These are phyloP conservation scores for Mortierella sp. DNA, from an alignment of 371 early-diverging fungal genomes.

Conservation along the genomic window DNA sequence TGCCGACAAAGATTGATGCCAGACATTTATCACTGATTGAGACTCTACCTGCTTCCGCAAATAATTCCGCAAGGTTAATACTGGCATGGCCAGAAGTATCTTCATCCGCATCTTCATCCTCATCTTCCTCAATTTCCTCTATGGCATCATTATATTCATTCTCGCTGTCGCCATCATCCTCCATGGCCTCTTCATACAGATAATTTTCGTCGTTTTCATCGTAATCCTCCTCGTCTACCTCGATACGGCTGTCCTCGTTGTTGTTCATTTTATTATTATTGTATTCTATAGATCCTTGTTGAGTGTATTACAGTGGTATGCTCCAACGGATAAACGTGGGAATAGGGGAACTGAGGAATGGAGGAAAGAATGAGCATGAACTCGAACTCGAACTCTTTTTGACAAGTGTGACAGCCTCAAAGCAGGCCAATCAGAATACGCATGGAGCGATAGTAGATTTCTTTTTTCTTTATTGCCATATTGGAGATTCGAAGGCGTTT, in stretches of 20 bases:
- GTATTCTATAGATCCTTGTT: background rate
- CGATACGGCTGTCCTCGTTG: conserved; percentile 2
- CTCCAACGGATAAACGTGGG: background rate
- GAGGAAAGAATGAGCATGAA: background rate
- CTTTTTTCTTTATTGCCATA: background rate
- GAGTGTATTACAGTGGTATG: background rate
- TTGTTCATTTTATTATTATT: conserved; percentile 6
- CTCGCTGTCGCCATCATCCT: conserved; percentile 30
- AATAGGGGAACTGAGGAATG: background rate
- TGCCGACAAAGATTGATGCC: no score
- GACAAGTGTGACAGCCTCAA: background rate
- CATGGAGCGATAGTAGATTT: background rate
- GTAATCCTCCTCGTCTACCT: conserved; percentile 6
- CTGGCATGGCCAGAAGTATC: conserved; percentile 11
- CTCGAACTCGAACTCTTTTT: background rate
- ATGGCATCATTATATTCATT: conserved; percentile 10
- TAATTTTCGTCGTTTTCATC: conserved; percentile 26
- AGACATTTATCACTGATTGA: no score
- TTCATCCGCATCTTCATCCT: conserved; percentile 22
- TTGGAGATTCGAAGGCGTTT: no score
- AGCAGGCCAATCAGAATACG: conserved; percentile 1
- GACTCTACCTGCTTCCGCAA: conserved; percentile 19
- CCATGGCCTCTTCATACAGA: conserved; percentile 14
- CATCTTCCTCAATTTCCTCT: no score
- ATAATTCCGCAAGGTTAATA: conserved; percentile 16